Evolutionary conservation across 139 green algal genomes (phyloP).

Genomic region (Coelastrella sp.): DNA sequence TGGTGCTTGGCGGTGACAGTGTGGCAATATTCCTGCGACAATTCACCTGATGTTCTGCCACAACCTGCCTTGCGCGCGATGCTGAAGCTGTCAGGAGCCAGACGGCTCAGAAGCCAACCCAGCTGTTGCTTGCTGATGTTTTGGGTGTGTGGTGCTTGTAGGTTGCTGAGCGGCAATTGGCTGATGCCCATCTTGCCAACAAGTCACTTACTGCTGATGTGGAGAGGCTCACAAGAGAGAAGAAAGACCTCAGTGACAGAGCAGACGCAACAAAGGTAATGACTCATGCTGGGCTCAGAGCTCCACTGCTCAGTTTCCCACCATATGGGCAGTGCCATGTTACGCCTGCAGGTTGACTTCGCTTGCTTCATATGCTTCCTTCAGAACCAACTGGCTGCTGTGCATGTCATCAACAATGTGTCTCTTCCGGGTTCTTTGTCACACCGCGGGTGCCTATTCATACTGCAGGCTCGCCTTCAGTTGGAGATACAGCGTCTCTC

Average conservation of each 20-base stretch:
- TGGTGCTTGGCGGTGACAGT: not conserved
- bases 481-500: constrained; percentile 36
- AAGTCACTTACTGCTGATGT: constrained; percentile 34
- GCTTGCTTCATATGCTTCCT: not conserved
- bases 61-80: not conserved
- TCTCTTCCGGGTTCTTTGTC: too few relatives aligned
- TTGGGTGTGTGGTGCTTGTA: not conserved
- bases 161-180: constrained; percentile 39
- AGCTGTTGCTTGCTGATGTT: not conserved
- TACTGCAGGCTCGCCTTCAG: constrained; percentile 40
- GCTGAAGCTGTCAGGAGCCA: not conserved
- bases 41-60: not conserved
- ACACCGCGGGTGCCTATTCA: not conserved
- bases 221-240: constrained; percentile 35
- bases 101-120: not conserved
- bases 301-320: not conserved
- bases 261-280: constrained; percentile 21
- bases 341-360: not conserved
- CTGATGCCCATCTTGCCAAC: constrained; percentile 9
- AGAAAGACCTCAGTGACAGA: constrained; percentile 7
- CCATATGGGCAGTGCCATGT: not conserved
- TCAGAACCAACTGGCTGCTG: not conserved
- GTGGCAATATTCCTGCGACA: not conserved
- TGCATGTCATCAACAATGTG: too few relatives aligned
- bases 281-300: not conserved